Base-by-base conservation (phyloP, 208 protist species). In the Jaenimonas drosophilae region DNA sequence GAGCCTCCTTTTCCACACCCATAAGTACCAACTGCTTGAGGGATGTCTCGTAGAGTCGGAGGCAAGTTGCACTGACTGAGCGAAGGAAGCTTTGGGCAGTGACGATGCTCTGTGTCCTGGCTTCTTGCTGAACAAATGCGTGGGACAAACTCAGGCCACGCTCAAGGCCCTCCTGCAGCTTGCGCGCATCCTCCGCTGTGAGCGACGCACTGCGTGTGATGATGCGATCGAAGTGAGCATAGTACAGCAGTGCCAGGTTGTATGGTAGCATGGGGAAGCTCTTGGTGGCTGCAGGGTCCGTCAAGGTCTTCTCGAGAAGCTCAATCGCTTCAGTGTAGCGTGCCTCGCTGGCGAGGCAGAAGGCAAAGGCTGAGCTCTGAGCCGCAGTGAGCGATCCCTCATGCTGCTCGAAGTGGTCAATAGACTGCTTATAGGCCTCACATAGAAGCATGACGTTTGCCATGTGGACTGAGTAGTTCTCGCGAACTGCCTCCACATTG, bases 371-470 rank as follows among this genome's bases (percentile, higher is more conserved):
- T 2, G 70, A 70, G 31, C 71, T 54, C 65, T 89, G 80, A 41
- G 71, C 45, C 16, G 70, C 59, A 23, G 64, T 75, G 16, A 61
- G 64, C 7, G 9, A 11, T 20, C 40, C 19, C 17, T 46, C 27
- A 45, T 64, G 51, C 40, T 70, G 56, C 26, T 40, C 34, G 14
- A 85, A 65, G 57, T 91, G 79, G 56, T 92, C 76, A 21, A 79
- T 66, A 7, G 79, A 78, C 49, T 79, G 70, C 59, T 85, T 81
- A 64, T 82, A 89, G 47, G 71, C 49, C 25, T 81, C 76, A 43
- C 66, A 73, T 33, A 76, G 64, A 50, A 70, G 68, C 59, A 85
- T 84, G 30, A 83, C 75, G 52, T 80, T 88, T 14, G 84, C 73
- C 38, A 78, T 81, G 58, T 89, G 73, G 4, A 57, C 70, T 21